Base-by-base conservation (phyloP, 495 filamentous ascomycete genomes). In the Neurospora sp. region DNA sequence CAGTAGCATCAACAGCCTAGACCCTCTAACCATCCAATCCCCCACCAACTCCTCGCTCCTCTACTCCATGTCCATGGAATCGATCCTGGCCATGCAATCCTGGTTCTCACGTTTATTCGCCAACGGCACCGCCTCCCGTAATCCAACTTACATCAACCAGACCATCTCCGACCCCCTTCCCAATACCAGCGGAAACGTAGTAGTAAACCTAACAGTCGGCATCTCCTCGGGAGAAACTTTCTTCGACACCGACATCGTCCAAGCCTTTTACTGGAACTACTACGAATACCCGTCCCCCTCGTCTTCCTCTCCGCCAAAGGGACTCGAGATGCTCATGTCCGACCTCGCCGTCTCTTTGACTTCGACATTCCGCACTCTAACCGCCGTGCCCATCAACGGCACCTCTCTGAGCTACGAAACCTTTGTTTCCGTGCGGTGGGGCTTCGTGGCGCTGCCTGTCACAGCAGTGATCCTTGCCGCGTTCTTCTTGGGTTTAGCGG, bases 181-280 rank as follows among this genome's bases (percentile, higher is more conserved):
- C 35, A 37, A 37, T 6, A 37, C 6, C 35, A 37, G 35, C 35
- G 35, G 35, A 37, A 37, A 72, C 65, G 72, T 78, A 0, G 73
- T 75, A 3, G 77, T 79, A 1, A 79, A 79, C 68, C 44, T 78
- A 3, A 78, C 77, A 0, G 78, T 76, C 3, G 78, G 75, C 35
- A 76, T 79, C 68, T 74, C 75, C 3, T 69, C 48, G 0, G 78
- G 78, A 38, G 71, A 71, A 38, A 79, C 76, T 0, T 78, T 79
- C 68, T 77, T 77, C 72, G 77, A 79, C 71, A 74, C 73, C 0
- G 76, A 78, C 40, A 74, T 77, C 69, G 75, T 81, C 22, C 78
- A 77, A 38, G 74, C 76, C 22, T 78, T 81, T 40, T 79, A 77
- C 73, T 76, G 75, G 75, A 75, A 76, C 41, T 77, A 79, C 68